These are phyloP conservation scores for Salix viminalis DNA, from an alignment of 345 rosid genomes.

Conservation along the genomic window DNA sequence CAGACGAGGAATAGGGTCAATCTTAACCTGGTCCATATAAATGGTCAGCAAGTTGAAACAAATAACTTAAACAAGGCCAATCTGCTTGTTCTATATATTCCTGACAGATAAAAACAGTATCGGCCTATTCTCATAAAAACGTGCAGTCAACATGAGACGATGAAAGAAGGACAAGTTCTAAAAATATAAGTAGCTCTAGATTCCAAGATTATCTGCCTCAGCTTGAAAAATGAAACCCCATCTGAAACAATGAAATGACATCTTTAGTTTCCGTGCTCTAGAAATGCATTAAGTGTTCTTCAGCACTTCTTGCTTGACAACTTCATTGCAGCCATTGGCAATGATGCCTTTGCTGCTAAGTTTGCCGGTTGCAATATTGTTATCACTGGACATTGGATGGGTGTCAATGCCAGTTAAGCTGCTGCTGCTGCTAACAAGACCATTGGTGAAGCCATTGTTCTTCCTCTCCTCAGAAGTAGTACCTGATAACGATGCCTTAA, in stretches of 20 bases:
- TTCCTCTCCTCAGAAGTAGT: conserved; percentile 18
- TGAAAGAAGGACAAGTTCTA: not conserved
- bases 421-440: conserved; percentile 14
- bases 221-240: not conserved
- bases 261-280: conserved; percentile 5
- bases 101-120: not conserved
- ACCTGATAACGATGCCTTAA: conserved; percentile 25
- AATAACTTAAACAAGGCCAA: not conserved
- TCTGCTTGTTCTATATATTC: not conserved
- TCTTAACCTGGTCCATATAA: not conserved
- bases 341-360: conserved; percentile 3
- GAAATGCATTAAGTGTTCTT: conserved; percentile 6
- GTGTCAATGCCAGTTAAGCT: conserved; percentile 20
- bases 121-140: not conserved
- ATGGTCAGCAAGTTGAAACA: not conserved
- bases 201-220: not conserved
- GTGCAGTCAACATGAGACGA: not conserved
- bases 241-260: not conserved
- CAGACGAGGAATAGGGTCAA: not conserved
- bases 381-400: conserved; percentile 1
- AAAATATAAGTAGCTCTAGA: not conserved
- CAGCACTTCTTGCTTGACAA: conserved; percentile 14
- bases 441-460: conserved; percentile 6
- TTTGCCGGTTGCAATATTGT: conserved; percentile 7
- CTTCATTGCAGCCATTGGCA: conserved; percentile 14